These are phyloP conservation scores for Pseudonitzschia multiseries DNA, from an alignment of 108 stramenopile genomes.

Conservation along the genomic window DNA sequence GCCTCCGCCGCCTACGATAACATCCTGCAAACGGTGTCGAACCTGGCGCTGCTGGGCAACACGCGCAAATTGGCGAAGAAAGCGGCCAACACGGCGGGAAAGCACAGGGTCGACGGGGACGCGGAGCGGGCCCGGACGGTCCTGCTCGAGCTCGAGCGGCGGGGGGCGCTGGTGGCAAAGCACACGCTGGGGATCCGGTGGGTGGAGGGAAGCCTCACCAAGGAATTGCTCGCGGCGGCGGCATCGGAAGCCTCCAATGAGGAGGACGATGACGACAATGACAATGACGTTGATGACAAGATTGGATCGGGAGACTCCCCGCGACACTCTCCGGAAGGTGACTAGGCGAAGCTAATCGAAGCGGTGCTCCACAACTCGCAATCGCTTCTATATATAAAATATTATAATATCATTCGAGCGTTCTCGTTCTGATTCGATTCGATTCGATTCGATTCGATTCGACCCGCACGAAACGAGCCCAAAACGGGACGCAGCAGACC, in stretches of 20 bases:
- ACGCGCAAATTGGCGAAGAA: slow-evolving; percentile 21
- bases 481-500: too few species aligned
- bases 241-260: too few species aligned
- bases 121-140: slow-evolving; percentile 22
- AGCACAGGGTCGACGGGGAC: slow-evolving; percentile 29
- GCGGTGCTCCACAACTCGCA: too few species aligned
- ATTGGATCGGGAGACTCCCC: too few species aligned
- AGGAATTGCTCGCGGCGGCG: background rate
- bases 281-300: background rate
- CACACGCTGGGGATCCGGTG: slow-evolving; percentile 11
- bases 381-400: too few species aligned
- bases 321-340: too few species aligned
- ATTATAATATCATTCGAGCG: too few species aligned
- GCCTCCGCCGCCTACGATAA: slow-evolving; percentile 40
- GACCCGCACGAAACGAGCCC: too few species aligned
- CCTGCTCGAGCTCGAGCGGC: slow-evolving; percentile 11
- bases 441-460: too few species aligned
- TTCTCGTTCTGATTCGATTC: too few species aligned
- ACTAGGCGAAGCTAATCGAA: too few species aligned
- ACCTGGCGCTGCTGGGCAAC: slow-evolving; percentile 23
- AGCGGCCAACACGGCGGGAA: slow-evolving; percentile 33
- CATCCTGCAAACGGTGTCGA: slow-evolving; percentile 30
- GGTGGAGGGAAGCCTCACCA: slow-evolving; percentile 3
- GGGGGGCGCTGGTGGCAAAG: slow-evolving; percentile 1
- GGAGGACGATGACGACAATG: background rate